These are phyloP conservation scores for Pneumocystis oryctolagi DNA, from an alignment of 1,139 yeast species.

Conservation along the genomic window DNA sequence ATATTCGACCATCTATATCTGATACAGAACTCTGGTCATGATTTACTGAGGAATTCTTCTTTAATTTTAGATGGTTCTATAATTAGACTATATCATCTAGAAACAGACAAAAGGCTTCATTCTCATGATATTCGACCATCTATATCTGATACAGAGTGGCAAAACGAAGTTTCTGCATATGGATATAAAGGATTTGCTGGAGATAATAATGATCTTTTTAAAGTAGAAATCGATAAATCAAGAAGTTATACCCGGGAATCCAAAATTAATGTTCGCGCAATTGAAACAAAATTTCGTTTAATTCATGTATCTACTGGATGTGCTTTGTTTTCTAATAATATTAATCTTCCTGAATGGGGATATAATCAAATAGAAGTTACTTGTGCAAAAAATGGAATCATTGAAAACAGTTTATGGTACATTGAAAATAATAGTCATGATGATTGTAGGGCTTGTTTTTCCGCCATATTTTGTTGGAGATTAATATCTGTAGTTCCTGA, in stretches of 20 bases:
- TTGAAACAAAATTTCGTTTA: slow-evolving; percentile 72
- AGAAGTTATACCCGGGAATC: slow-evolving; percentile 45
- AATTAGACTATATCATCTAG: slow-evolving; percentile 58
- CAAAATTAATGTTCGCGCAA: slow-evolving; percentile 50
- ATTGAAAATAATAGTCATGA: slow-evolving; percentile 54
- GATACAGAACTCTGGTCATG: no score
- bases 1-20: slow-evolving; percentile 82
- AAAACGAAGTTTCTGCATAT: slow-evolving; percentile 82
- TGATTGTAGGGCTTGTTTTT: not conserved
- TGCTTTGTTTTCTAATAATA: slow-evolving; percentile 71
- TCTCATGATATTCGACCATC: slow-evolving; percentile 95
- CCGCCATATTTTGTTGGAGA: slow-evolving; percentile 14
- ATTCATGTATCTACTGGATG: slow-evolving; percentile 85
- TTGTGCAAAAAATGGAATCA: slow-evolving; percentile 67
- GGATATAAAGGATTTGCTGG: slow-evolving; percentile 86
- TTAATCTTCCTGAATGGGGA: slow-evolving; percentile 88
- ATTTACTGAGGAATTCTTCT: no score
- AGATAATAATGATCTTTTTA: slow-evolving; percentile 90
- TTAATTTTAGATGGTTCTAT: slow-evolving; percentile 64
- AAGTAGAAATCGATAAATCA: slow-evolving; percentile 65
- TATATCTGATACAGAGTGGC: slow-evolving; percentile 86
- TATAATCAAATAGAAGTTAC: slow-evolving; percentile 95
- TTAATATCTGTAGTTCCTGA: slow-evolving; percentile 17
- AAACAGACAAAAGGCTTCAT: slow-evolving; percentile 69
- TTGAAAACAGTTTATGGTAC: slow-evolving; percentile 70